Evolutionary conservation across 1,139 yeast species (phyloP).

Genomic region (Yamadazyma songkhlaensis): DNA sequence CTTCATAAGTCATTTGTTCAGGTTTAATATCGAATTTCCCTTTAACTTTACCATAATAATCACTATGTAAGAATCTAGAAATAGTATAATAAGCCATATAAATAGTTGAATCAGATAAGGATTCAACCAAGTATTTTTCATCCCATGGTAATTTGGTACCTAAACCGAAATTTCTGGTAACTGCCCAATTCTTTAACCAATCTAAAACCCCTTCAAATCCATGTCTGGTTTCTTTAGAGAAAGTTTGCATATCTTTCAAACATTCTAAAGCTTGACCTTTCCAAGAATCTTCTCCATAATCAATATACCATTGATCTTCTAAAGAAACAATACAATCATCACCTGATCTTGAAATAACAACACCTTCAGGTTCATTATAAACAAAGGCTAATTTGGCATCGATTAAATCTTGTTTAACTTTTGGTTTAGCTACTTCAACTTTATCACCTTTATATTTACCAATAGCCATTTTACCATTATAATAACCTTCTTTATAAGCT

Average conservation of each 20-base stretch:
- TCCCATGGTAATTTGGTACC: constrained; percentile 99
- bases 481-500: constrained; percentile 96
- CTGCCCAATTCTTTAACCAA: constrained; percentile 99
- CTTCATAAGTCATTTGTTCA: constrained; percentile 89
- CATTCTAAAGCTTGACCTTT: constrained; percentile 81
- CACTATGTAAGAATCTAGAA: constrained; percentile 80
- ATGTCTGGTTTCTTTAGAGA: constrained; percentile 79
- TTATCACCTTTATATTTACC: constrained; percentile 88
- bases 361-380: constrained; percentile 91
- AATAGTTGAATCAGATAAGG: constrained; percentile 92
- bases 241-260: constrained; percentile 73
- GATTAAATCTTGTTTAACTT: constrained; percentile 79
- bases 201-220: constrained; percentile 93
- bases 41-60: constrained; percentile 72
- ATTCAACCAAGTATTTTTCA: constrained; percentile 87
- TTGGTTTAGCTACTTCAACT: constrained; percentile 88
- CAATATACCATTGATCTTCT: constrained; percentile 98
- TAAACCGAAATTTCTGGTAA: constrained; percentile 93
- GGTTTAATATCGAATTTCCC: constrained; percentile 77
- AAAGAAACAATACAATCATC: constrained; percentile 95
- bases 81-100: constrained; percentile 96
- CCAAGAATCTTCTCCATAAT: constrained; percentile 96
- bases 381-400: constrained; percentile 78
- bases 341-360: constrained; percentile 91
- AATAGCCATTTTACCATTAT: constrained; percentile 75